A percentile compares a stretch with the other conserved stretches of the same genome.
Evolutionary conservation across 805 yeast genomes (phyloP).

Genomic region (Candida cerambycidarum): DNA sequence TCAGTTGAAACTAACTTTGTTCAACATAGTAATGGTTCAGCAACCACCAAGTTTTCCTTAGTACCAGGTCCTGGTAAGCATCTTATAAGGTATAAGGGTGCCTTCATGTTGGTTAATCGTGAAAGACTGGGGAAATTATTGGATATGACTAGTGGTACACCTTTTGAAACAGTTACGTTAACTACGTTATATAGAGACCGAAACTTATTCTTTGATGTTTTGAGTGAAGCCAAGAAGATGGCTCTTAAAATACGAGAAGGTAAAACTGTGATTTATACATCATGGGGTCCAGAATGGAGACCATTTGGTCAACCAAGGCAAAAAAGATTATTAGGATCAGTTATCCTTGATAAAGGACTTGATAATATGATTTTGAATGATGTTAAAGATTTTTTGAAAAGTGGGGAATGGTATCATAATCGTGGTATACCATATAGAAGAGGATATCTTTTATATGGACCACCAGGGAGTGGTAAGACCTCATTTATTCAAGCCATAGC

Average conservation of each 20-base stretch:
- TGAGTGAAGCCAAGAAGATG: slow-evolving; percentile 79
- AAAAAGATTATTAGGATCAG: slow-evolving; percentile 81
- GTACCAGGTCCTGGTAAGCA: slow-evolving; percentile 99
- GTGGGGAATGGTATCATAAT: slow-evolving; percentile 90
- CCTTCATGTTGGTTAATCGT: slow-evolving; percentile 83
- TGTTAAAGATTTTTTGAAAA: slow-evolving; percentile 72
- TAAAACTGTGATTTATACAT: slow-evolving; percentile 87
- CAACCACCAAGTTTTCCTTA: slow-evolving; percentile 79
- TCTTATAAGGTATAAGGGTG: slow-evolving; percentile 78
- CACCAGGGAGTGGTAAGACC: slow-evolving; percentile 97
- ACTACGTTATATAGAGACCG: slow-evolving; percentile 88
- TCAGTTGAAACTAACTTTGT: slow-evolving; percentile 84
- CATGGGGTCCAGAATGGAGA: slow-evolving; percentile 99
- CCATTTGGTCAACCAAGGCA: slow-evolving; percentile 95
- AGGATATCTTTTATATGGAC: slow-evolving; percentile 92
- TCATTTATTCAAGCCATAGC: slow-evolving; percentile 95
- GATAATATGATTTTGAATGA: slow-evolving; percentile 66
- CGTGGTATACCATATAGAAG: slow-evolving; percentile 98
- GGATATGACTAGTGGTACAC: slow-evolving; percentile 88
- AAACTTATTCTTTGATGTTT: slow-evolving; percentile 61
- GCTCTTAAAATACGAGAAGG: slow-evolving; percentile 87
- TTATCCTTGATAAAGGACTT: slow-evolving; percentile 76
- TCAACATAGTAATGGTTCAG: slow-evolving; percentile 92
- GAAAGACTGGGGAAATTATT: slow-evolving; percentile 88
- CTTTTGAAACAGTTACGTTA: slow-evolving; percentile 93